Percentiles rank a stretch among this genome's conserved stretches.
These are phyloP conservation scores for Acorus calamus DNA, from an alignment of 106 monocot genomes.

Conservation along the genomic window DNA sequence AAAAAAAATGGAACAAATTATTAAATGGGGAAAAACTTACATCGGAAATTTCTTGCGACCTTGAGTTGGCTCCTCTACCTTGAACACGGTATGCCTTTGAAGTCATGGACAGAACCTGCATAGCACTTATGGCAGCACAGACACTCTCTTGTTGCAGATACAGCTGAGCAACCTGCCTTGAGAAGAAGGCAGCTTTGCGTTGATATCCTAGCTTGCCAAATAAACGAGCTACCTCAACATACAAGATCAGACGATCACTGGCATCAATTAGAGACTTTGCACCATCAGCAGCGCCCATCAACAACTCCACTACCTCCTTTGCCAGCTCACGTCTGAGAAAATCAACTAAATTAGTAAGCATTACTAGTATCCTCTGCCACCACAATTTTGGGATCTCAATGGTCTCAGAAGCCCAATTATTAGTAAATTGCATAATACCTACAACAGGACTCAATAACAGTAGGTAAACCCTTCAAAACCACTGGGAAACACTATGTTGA, in stretches of 20 bases:
- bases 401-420: no score
- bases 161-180: constrained; percentile 83
- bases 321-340: constrained; percentile 58
- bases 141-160: constrained; percentile 86
- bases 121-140: constrained; percentile 79
- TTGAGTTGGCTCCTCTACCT: constrained; percentile 54
- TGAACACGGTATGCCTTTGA: constrained; percentile 83
- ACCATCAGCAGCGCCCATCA: constrained; percentile 95
- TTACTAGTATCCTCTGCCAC: no score
- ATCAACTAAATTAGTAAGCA: no score
- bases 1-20: no score
- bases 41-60: constrained; percentile 8
- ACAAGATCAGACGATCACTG: constrained; percentile 80
- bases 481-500: no score
- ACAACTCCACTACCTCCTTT: constrained; percentile 81
- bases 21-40: constrained; percentile 18
- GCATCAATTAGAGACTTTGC: constrained; percentile 94
- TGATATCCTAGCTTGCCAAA: constrained; percentile 87
- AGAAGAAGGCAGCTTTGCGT: constrained; percentile 98
- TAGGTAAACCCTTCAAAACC: no score
- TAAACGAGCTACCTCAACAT: constrained; percentile 89
- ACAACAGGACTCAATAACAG: no score
- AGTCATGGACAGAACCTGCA: constrained; percentile 87
- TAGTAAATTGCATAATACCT: no score
- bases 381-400: no score